Evolutionary conservation across 371 early-diverging fungal species (phyloP).

Genomic region (Mucor racemosus): DNA sequence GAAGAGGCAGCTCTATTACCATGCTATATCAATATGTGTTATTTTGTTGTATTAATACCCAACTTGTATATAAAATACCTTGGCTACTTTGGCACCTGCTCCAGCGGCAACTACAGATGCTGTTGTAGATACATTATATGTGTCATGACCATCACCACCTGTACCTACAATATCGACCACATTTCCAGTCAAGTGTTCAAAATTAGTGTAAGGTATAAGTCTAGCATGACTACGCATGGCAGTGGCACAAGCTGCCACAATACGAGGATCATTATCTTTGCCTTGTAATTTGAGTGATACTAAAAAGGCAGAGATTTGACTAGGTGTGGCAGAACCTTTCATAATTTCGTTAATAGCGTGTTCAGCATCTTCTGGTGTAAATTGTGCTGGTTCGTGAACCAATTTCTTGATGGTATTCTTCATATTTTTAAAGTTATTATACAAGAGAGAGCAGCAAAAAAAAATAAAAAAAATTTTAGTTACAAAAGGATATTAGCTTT

Average conservation of each 20-base stretch:
- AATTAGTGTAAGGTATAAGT: constrained; percentile 51
- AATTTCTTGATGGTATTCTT: constrained; percentile 66
- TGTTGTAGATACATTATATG: constrained; percentile 96
- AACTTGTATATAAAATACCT: constrained; percentile 52
- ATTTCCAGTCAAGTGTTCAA: constrained; percentile 46
- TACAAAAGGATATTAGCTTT: background rate
- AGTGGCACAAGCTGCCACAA: constrained; percentile 79
- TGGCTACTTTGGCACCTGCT: constrained; percentile 92
- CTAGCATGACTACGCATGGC: constrained; percentile 70
- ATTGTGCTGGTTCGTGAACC: constrained; percentile 62
- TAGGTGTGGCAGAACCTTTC: constrained; percentile 71
- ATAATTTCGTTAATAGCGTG: constrained; percentile 77
- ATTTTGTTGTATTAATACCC: too few relatives aligned
- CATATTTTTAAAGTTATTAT: constrained; percentile 25
- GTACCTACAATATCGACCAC: constrained; percentile 96
- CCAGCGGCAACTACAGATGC: constrained; percentile 92
- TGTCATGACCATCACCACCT: constrained; percentile 97
- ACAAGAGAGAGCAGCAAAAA: background rate
- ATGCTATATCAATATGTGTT: constrained; percentile 58
- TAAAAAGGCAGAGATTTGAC: constrained; percentile 90
- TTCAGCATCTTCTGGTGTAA: constrained; percentile 71
- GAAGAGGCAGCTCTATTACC: constrained; percentile 96
- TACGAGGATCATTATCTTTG: constrained; percentile 75
- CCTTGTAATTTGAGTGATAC: constrained; percentile 72
- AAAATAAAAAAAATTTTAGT: background rate